Conservation (phyloP, 495 filamentous ascomycete species). For the Amorphotheca resinae region DNA sequence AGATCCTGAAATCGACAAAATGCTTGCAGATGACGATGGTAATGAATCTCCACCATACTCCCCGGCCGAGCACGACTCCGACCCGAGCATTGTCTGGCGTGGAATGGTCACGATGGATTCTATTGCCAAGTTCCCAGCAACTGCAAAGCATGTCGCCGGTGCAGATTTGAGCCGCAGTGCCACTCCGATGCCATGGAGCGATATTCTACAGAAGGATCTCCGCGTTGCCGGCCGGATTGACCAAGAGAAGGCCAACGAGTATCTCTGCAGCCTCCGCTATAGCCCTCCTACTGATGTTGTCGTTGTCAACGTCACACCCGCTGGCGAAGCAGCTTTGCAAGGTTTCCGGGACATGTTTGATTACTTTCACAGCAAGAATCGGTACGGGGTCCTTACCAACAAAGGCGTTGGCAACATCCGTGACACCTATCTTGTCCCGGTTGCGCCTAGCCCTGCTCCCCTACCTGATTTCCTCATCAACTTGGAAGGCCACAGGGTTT, state of each 20-base stretch:
- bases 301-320: conserved; percentile 51
- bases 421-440: conserved; percentile 66
- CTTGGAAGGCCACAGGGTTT: conserved; percentile 59
- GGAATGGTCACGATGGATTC: conserved; percentile 67
- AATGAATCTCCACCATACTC: conserved; percentile 79
- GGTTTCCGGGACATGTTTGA: conserved; percentile 60
- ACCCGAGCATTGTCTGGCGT: conserved; percentile 60
- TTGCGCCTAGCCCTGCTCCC: conserved; percentile 45
- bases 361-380: conserved; percentile 63
- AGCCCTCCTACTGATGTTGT: conserved; percentile 61
- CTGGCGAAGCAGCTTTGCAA: conserved; percentile 34
- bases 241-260: conserved; percentile 67
- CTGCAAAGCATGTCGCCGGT: conserved; percentile 75
- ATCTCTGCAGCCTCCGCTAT: conserved; percentile 70
- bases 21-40: conserved; percentile 76
- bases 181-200: conserved; percentile 43
- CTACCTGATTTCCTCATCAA: conserved; percentile 64
- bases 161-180: conserved; percentile 47
- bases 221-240: conserved; percentile 76
- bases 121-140: conserved; percentile 58
- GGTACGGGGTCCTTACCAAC: conserved; percentile 72
- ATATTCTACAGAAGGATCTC: conserved; percentile 55
- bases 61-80: conserved; percentile 56
- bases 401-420: conserved; percentile 54
- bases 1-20: conserved; percentile 82